Conservation (phyloP, 768 basidiomycete species). For the Boletellus ananiceps region DNA sequence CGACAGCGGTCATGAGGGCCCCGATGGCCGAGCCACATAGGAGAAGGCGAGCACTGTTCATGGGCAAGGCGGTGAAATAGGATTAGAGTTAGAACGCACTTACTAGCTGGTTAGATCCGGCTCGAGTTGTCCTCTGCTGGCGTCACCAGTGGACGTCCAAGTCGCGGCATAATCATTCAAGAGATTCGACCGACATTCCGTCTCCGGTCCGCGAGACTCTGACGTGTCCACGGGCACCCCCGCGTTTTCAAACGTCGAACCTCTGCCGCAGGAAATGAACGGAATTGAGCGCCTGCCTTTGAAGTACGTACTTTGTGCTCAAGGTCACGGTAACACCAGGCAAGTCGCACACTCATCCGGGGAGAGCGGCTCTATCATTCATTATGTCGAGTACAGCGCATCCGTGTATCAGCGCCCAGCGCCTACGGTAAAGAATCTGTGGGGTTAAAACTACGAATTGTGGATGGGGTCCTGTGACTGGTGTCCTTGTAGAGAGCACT, state of each 20-base stretch:
- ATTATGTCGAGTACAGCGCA: neutral
- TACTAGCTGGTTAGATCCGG: too few species aligned
- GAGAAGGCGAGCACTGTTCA: constrained; percentile 16
- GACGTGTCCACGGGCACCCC: neutral
- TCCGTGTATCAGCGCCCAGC: constrained; percentile 16
- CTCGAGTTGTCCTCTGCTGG: too few species aligned
- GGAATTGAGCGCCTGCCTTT: constrained; percentile 2
- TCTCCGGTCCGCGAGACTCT: too few species aligned
- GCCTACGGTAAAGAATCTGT: neutral
- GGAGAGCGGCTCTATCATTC: too few species aligned
- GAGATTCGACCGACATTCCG: too few species aligned
- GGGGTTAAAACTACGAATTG: constrained; percentile 11
- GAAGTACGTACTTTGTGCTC: too few species aligned
- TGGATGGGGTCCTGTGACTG: neutral
- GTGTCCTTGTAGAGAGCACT: constrained; percentile 4
- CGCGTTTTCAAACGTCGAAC: constrained; percentile 24
- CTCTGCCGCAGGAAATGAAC: constrained; percentile 27
- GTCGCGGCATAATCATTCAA: too few species aligned
- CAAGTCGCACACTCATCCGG: neutral
- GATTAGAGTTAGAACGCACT: too few species aligned
- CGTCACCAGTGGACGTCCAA: neutral
- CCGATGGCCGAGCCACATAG: constrained; percentile 16
- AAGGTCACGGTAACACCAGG: too few species aligned
- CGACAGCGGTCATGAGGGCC: constrained; percentile 9
- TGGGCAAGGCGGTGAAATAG: constrained; percentile 1